Evolutionary conservation across 768 basidiomycete species (phyloP).

Genomic region (Nevesoporus exiguus): DNA sequence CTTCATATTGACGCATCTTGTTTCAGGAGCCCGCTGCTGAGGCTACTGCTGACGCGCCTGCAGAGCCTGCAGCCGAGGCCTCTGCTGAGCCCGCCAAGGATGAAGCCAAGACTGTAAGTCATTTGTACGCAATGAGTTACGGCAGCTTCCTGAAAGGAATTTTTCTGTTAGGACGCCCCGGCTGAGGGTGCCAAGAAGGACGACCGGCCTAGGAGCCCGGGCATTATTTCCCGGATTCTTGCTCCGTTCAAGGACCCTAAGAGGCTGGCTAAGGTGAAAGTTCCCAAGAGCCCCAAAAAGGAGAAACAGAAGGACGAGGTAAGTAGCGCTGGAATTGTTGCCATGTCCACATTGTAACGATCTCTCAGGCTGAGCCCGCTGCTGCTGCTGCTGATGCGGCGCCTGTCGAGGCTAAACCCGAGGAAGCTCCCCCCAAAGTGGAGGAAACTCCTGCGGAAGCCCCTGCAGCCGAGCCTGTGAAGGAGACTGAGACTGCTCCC

Average conservation of each 20-base stretch:
- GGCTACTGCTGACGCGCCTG: constrained; percentile 16
- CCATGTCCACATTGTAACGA: neutral
- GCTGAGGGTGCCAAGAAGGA: constrained; percentile 61
- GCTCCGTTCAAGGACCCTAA: constrained; percentile 65
- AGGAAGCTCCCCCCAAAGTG: constrained; percentile 32
- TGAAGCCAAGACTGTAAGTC: constrained; percentile 42
- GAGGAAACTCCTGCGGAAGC: constrained; percentile 43
- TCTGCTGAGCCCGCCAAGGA: constrained; percentile 37
- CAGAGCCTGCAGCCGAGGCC: constrained; percentile 30
- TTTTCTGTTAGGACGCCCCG: constrained; percentile 37
- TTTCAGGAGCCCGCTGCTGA: constrained; percentile 38
- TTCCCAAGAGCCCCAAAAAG: constrained; percentile 76
- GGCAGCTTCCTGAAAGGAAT: constrained; percentile 29
- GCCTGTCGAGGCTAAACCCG: constrained; percentile 25
- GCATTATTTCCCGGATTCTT: constrained; percentile 73
- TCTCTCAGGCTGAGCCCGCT: constrained; percentile 32
- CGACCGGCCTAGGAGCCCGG: constrained; percentile 77
- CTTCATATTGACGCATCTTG: neutral
- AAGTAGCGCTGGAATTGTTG: constrained; percentile 14
- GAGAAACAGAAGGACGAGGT: constrained; percentile 80
- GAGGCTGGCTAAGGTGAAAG: constrained; percentile 49
- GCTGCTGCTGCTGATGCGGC: constrained; percentile 33
- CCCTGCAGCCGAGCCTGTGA: constrained; percentile 52
- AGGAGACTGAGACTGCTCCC: constrained; percentile 56
- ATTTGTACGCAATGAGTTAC: constrained; percentile 13